Base-by-base conservation (phyloP, 2,329 filamentous ascomycete species). In the Phialophora tarda region DNA sequence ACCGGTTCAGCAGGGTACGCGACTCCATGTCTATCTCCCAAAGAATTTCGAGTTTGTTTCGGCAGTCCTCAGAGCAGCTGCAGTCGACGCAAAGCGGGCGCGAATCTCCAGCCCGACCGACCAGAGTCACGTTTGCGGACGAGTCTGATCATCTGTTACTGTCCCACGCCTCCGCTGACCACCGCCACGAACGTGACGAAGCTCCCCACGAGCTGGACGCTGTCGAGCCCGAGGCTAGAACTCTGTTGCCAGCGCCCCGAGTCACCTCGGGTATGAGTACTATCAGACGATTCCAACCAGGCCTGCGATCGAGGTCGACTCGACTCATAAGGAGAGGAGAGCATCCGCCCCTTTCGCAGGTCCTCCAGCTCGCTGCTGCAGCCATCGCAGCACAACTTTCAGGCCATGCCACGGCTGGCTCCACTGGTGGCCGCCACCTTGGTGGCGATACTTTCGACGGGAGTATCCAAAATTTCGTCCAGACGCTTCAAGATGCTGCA, bases 341-440 rank as follows among this genome's bases (percentile, higher is more conserved):
- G 72, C 86, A 88, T 72, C 86, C 86, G 2, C 85, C 85, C 73
- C 78, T 89, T 34, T 88, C 87, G 51, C 82, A 86, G 50, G 80
- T 89, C 32, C 78, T 89, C 21, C 88, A 87, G 55, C 82, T 88
- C 24, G 87, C 87, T 32, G 87, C 87, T 14, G 84, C 86, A 47
- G 86, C 86, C 12, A 89, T 88, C 44, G 87, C 87, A 60, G 86
- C 86, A 54, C 87, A 88, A 63, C 80, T 89, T 44, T 88, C 88
- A 69, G 87, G 87, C n/a, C 83, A 84, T 44, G 81, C 85, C 69
- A 82, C 84, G 54, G 82, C 84, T 64, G 82, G 83, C 2, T 78
- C 86, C 55, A 82, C 85, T 28, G 84, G 86, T 71, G 82, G 85
- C 14, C 81, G 86, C 64, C 81, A 82, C 63, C 74, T 86, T 55